A percentile compares a stretch with the other conserved stretches of the same genome.
phyloP scores from a whole-genome alignment of 768 basidiomycete species.

The Hygrocybe coccinea region DNA sequence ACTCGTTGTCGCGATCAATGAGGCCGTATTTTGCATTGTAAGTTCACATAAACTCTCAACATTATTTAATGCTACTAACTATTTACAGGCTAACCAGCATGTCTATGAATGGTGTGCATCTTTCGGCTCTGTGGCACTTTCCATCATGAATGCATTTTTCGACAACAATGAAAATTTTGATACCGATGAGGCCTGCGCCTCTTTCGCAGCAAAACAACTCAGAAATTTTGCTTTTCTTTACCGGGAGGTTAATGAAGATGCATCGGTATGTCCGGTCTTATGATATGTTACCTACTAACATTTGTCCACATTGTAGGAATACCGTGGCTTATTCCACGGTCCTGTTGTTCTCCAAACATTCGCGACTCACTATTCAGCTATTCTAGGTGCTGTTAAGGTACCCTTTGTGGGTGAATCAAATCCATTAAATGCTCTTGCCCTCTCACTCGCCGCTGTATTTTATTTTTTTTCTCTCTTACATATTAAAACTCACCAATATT shows the following conservation, averaged over 20 bases:
- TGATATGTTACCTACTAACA: background rate
- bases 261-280: background rate
- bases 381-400: background rate
- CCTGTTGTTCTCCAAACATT: background rate
- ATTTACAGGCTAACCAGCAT: slow-evolving; percentile 4
- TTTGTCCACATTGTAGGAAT: background rate
- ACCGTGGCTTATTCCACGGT: background rate
- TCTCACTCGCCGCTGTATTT: background rate
- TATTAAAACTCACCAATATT: background rate
- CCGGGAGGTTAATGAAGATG: background rate
- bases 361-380: background rate
- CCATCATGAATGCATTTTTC: slow-evolving; percentile 7
- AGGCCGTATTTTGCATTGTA: slow-evolving; percentile 2
- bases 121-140: slow-evolving; percentile 4
- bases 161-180: background rate
- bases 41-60: background rate
- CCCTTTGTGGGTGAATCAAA: background rate
- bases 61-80: background rate
- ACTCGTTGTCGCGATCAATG: background rate
- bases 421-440: background rate
- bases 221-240: background rate
- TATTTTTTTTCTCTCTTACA: background rate
- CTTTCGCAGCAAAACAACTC: background rate
- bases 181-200: background rate
- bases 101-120: slow-evolving; percentile 6